Percentiles rank a stretch among this genome's conserved stretches.
Conservation (phyloP, 1,284 basidiomycete species). For the Pyrrhoderma lamaoense region DNA sequence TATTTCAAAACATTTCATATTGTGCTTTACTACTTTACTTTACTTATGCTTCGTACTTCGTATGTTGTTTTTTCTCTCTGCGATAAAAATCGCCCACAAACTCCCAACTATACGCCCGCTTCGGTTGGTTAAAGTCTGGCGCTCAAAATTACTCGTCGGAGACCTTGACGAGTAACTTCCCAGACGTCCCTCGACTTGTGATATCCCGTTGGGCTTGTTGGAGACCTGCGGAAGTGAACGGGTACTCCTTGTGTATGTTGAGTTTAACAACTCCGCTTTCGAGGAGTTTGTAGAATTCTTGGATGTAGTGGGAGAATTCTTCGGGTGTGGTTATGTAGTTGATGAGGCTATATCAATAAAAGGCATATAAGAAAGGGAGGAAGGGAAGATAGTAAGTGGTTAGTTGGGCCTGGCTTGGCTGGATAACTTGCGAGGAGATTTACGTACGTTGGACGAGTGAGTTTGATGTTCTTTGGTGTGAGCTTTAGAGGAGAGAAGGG, state of each 20-base stretch:
- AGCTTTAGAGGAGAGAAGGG: slow-evolving; percentile 74
- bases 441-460: slow-evolving; percentile 67
- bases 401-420: no score
- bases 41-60: no score
- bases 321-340: slow-evolving; percentile 69
- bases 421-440: no score
- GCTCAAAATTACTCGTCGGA: slow-evolving; percentile 16
- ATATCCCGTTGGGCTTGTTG: slow-evolving; percentile 77
- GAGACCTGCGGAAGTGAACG: slow-evolving; percentile 77
- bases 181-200: slow-evolving; percentile 68
- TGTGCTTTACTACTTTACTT: no score
- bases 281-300: slow-evolving; percentile 62
- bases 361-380: slow-evolving; percentile 1
- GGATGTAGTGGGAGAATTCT: slow-evolving; percentile 62
- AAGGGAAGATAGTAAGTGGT: background rate
- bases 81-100: background rate
- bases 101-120: background rate
- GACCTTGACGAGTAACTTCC: slow-evolving; percentile 77
- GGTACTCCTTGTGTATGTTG: slow-evolving; percentile 72
- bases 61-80: no score
- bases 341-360: slow-evolving; percentile 35
- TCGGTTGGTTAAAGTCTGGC: no score
- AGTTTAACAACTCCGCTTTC: slow-evolving; percentile 59
- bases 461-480: slow-evolving; percentile 75
- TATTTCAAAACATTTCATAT: no score